A percentile compares a stretch with the other conserved stretches of the same genome.
These are phyloP conservation scores for Austroboletus novae-zelandiae DNA, from an alignment of 1,284 basidiomycete genomes.

Conservation along the genomic window DNA sequence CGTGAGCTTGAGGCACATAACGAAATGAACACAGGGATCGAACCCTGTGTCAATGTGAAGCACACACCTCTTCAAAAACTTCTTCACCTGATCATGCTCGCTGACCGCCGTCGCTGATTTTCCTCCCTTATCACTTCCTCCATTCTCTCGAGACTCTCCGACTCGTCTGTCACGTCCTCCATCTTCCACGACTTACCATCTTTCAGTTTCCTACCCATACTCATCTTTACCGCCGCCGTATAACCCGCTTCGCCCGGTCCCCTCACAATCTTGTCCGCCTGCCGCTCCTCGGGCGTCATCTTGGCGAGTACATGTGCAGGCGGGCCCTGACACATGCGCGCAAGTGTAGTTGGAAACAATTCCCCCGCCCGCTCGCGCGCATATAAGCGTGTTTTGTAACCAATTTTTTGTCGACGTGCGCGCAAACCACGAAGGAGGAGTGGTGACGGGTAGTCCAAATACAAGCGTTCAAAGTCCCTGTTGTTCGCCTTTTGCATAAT, in stretches of 20 bases:
- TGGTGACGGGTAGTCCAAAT: constrained; percentile 43
- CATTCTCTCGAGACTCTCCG: constrained; percentile 37
- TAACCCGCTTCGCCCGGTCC: constrained; percentile 63
- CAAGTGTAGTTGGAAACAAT: constrained; percentile 45
- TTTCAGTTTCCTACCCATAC: constrained; percentile 48
- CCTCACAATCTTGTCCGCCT: constrained; percentile 48
- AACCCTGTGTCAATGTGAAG: too few species aligned
- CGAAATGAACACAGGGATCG: too few species aligned
- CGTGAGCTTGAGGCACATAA: too few species aligned
- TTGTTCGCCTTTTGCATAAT: constrained; percentile 34
- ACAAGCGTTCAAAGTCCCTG: constrained; percentile 41
- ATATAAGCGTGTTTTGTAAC: constrained; percentile 59
- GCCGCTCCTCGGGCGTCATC: constrained; percentile 49
- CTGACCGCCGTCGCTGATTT: constrained; percentile 29
- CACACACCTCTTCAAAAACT: neutral
- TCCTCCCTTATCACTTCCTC: constrained; percentile 38
- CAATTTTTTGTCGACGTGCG: constrained; percentile 56
- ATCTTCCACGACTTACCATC: constrained; percentile 43
- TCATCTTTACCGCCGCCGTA: constrained; percentile 39
- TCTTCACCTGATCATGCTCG: neutral
- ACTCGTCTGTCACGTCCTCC: constrained; percentile 42
- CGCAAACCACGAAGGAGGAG: constrained; percentile 48
- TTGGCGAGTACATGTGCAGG: constrained; percentile 56
- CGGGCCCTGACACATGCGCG: constrained; percentile 49
- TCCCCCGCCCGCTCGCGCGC: constrained; percentile 62